Base-by-base conservation (phyloP, 768 basidiomycete species). In the Phylloporus sp. region DNA sequence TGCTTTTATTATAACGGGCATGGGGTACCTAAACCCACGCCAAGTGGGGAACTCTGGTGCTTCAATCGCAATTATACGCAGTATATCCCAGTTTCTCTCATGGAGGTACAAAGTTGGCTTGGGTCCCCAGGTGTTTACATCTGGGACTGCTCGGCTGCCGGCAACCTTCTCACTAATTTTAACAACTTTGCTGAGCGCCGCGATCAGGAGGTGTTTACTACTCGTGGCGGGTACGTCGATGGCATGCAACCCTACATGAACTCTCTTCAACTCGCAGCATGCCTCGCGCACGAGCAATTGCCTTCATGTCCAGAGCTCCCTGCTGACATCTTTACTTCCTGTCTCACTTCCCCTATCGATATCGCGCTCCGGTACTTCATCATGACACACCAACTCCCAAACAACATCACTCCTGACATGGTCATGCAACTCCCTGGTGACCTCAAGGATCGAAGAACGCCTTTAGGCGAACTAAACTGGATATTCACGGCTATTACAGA, bases 111-210 rank as follows among this genome's bases (percentile, higher is more conserved):
- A 66, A 81, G 76, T 18, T 97, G 94, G 92, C 73, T 98, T 5
- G 93, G 92, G 6, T 90, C 92, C 1, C 97, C 97, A 1, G 91
- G 90, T 27, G 91, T 98, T 26, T 98, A 95, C 67, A 91, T 99
- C 48, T 99, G 97, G 97, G 97, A 99, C 65, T 97, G 95, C 67
- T 95, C 93, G 2, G 91, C 91, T n/a, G 95, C 97, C 2, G 97
- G 97, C 1, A 84, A 97, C 70, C 83, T 98, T 38, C 74, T 98
- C 27, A 79, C 81, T 47, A 98, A 97, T 70, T 97, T 95, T 70
- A 90, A 88, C 65, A 75, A 72, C 41, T 86, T 87, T 57, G 89
- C 90, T 4, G 80, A 88, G 58, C 76, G 82, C 29, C 81, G 88
- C 16, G 87, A 92, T 59, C 78, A 82, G 27, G 88, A 91, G 48